A percentile compares a stretch with the other conserved stretches of the same genome.
Conservation (phyloP, 345 rosid genomes). For the Lepidium didymum region DNA sequence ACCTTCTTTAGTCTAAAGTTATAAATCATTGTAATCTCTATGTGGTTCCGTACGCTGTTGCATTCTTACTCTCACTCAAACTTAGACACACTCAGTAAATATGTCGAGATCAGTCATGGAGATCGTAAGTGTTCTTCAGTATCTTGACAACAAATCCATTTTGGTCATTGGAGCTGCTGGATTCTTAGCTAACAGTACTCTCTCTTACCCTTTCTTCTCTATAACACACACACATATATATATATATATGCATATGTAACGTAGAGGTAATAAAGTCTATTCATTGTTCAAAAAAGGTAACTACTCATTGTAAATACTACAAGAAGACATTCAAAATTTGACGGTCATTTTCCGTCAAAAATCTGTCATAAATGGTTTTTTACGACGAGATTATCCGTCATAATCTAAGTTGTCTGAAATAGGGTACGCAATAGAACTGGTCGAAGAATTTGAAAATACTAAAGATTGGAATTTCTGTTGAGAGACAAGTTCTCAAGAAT, state of each 20-base stretch:
- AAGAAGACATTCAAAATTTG: too few species aligned
- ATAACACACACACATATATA: too few species aligned
- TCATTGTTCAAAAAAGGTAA: too few species aligned
- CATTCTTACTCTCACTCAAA: not conserved
- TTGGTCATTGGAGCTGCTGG: conserved; percentile 31
- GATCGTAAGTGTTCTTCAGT: conserved; percentile 24
- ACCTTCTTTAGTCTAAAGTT: not conserved
- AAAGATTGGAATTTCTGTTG: not conserved
- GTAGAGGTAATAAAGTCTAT: not conserved
- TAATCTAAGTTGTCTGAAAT: too few species aligned
- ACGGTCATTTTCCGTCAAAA: too few species aligned
- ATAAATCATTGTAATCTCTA: not conserved
- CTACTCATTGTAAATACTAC: not conserved
- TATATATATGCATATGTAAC: not conserved
- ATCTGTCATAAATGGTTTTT: too few species aligned
- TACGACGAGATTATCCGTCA: too few species aligned
- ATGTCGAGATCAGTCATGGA: conserved; percentile 20
- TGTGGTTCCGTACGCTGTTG: not conserved
- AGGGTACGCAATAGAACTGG: too few species aligned
- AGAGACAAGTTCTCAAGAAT: not conserved
- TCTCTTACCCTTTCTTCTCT: not conserved
- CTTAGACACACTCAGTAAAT: not conserved
- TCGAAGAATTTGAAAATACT: not conserved
- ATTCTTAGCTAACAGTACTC: conserved; percentile 26
- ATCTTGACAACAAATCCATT: conserved; percentile 27